These are phyloP conservation scores for Micromonas commoda DNA, from an alignment of 139 green algal genomes.

Conservation along the genomic window DNA sequence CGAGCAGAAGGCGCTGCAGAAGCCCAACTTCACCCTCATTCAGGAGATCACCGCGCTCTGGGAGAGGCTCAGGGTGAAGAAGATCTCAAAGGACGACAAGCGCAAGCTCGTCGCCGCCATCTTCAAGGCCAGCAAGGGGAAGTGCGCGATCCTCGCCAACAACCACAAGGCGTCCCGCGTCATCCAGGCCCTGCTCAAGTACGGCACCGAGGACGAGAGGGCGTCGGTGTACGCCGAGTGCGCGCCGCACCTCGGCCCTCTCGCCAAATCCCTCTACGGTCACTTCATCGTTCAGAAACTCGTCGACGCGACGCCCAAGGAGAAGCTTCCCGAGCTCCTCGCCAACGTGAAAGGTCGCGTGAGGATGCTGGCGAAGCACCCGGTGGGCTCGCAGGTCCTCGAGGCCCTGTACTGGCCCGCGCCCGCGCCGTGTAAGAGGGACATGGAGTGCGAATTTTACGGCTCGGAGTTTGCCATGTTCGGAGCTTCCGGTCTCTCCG, in stretches of 20 bases:
- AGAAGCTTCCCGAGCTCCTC: conserved; percentile 19
- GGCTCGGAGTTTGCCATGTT: conserved; percentile 42
- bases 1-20: neutral
- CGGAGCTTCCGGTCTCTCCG: neutral
- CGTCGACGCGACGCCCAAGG: conserved; percentile 29
- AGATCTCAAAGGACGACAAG: conserved; percentile 2
- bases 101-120: neutral
- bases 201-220: conserved; percentile 22
- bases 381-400: conserved; percentile 24
- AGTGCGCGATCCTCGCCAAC: conserved; percentile 9
- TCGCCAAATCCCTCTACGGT: conserved; percentile 41
- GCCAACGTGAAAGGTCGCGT: conserved; percentile 18
- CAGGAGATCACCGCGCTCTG: neutral
- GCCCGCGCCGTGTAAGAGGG: neutral
- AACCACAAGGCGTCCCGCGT: conserved; percentile 30
- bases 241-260: conserved; percentile 29
- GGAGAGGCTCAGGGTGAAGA: conserved; percentile 10
- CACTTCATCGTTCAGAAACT: conserved; percentile 48
- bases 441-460: conserved; percentile 43
- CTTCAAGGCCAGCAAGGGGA: conserved; percentile 1
- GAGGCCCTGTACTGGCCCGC: conserved; percentile 35
- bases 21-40: conserved; percentile 12
- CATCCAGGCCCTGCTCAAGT: conserved; percentile 26
- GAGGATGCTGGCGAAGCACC: conserved; percentile 22
- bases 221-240: conserved; percentile 37